A percentile compares a stretch with the other conserved stretches of the same genome.
These are phyloP conservation scores for Sapria himalayana DNA, from an alignment of 345 rosid species.

Conservation along the genomic window DNA sequence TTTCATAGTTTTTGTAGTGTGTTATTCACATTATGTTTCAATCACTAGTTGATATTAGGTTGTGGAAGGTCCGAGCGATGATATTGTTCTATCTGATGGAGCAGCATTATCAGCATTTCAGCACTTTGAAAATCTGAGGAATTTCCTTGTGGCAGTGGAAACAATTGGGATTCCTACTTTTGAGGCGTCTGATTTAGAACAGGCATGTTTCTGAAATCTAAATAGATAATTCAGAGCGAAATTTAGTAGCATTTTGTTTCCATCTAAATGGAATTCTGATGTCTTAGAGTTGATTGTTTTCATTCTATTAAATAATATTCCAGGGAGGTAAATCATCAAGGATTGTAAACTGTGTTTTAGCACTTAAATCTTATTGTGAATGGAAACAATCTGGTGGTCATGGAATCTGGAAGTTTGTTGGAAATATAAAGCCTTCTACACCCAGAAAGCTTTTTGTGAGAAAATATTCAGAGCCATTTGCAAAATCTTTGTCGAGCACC, in stretches of 20 bases:
- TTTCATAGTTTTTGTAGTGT: not conserved
- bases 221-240: not conserved
- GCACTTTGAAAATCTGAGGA: constrained; percentile 77
- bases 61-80: constrained; percentile 65
- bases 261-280: too few relatives aligned
- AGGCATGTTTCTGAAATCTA: constrained; percentile 18
- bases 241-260: too few relatives aligned
- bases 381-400: constrained; percentile 63
- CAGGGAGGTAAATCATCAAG: constrained; percentile 76
- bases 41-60: constrained; percentile 20
- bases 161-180: constrained; percentile 55
- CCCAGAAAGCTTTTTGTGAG: constrained; percentile 35
- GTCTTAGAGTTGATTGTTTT: too few relatives aligned
- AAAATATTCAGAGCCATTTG: constrained; percentile 58
- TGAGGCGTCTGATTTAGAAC: constrained; percentile 88
- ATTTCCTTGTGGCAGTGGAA: constrained; percentile 59
- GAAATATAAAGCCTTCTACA: constrained; percentile 32
- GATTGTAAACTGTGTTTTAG: constrained; percentile 56
- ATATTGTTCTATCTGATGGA: constrained; percentile 52
- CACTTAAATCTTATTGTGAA: constrained; percentile 57
- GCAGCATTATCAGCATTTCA: constrained; percentile 78
- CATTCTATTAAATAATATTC: constrained; percentile 1
- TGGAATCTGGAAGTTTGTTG: constrained; percentile 77
- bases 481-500: constrained; percentile 39
- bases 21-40: not conserved